A percentile compares a stretch with the other conserved stretches of the same genome.
These are phyloP conservation scores for Thoreauomyces humboldtii DNA, from an alignment of 192 early-diverging fungal species.

Conservation along the genomic window DNA sequence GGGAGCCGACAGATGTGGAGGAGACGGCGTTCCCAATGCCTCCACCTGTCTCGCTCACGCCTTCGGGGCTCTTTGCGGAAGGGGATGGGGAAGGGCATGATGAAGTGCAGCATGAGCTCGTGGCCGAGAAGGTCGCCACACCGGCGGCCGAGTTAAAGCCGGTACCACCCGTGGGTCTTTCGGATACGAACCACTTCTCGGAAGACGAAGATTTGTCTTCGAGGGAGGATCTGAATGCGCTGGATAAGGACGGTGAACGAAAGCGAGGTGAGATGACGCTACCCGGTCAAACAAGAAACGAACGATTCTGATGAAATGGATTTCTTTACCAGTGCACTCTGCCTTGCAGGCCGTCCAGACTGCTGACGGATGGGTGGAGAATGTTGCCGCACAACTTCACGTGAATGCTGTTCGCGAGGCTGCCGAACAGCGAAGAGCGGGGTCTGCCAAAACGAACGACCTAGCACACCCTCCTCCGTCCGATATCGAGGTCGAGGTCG, in stretches of 20 bases:
- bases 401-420: neutral
- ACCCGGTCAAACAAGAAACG: neutral
- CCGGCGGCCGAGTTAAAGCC: too few relatives aligned
- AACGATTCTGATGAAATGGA: neutral
- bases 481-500: neutral
- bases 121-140: too few relatives aligned
- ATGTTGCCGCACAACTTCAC: neutral
- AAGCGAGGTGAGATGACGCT: neutral
- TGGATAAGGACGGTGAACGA: neutral
- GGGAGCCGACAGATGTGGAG: too few relatives aligned
- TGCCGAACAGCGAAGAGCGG: neutral
- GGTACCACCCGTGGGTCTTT: too few relatives aligned
- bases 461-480: neutral
- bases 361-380: neutral
- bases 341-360: constrained; percentile 4
- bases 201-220: neutral
- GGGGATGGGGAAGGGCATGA: too few relatives aligned
- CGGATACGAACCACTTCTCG: too few relatives aligned
- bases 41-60: too few relatives aligned
- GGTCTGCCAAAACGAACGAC: neutral
- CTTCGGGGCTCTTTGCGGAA: too few relatives aligned
- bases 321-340: neutral
- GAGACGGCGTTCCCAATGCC: too few relatives aligned
- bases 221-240: neutral
- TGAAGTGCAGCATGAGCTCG: too few relatives aligned